phyloP scores from a whole-genome alignment of 1,284 basidiomycete species.

The Malassezia pachydermatis region DNA sequence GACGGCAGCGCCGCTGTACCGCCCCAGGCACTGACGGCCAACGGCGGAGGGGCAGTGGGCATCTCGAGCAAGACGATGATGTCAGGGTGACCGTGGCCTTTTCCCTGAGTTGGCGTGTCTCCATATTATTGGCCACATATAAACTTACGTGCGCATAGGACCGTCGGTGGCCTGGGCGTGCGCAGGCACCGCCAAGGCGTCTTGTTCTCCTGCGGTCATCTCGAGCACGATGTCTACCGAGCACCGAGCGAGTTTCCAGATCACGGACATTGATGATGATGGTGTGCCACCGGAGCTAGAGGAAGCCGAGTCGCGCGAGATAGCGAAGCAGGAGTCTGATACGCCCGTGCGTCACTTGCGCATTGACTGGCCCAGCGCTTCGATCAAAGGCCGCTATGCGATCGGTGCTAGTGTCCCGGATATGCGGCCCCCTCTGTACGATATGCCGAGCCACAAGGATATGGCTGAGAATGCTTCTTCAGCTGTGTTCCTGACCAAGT shows the following conservation, averaged over 20 bases:
- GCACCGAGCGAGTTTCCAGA: neutral
- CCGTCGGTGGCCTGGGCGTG: too few relatives aligned
- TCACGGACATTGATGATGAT: neutral
- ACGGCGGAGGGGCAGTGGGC: constrained; percentile 6
- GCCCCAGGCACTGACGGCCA: constrained; percentile 16
- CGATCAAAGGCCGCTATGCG: constrained; percentile 32
- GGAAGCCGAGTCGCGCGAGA: constrained; percentile 1
- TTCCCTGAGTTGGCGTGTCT: too few relatives aligned
- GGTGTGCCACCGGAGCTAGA: constrained; percentile 3
- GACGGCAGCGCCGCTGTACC: constrained; percentile 18
- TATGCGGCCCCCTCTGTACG: constrained; percentile 26
- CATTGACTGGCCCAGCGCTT: constrained; percentile 31
- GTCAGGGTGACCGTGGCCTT: too few relatives aligned
- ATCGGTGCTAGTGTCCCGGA: constrained; percentile 28
- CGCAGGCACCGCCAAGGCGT: too few relatives aligned
- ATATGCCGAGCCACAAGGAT: constrained; percentile 20
- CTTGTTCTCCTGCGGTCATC: neutral
- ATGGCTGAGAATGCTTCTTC: constrained; percentile 18
- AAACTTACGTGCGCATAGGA: too few relatives aligned
- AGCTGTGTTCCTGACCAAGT: constrained; percentile 23
- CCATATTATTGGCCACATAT: neutral
- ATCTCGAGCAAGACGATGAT: too few relatives aligned
- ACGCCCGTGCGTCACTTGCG: constrained; percentile 24
- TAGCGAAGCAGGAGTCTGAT: constrained; percentile 4
- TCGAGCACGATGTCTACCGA: neutral